Evolutionary conservation across 176 grass and related monocot species (phyloP), one percentile per base, ranked within the genome.

Genomic region (Secale cereale): DNA sequence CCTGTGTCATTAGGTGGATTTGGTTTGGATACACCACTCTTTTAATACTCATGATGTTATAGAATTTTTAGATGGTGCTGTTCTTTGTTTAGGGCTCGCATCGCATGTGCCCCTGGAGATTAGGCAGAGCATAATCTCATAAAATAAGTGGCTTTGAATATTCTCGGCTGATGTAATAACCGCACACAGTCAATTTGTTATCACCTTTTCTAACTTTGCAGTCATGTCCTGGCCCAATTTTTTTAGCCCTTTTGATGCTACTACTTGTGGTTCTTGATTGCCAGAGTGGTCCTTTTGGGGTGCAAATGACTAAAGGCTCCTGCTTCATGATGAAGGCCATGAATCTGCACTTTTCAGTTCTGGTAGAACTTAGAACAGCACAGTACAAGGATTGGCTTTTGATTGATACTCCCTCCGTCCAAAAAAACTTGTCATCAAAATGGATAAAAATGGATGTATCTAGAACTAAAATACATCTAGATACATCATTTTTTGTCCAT

Each of bases 131-230:
- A 79, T 57, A 78, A 78, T 90, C 68, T 73, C 85, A 39, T 94
- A 83, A 77, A 91, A 91, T 91, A 90, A 90, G 67, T 87, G 77
- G n/a, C 85, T 83, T 88, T 90, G 86, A 92, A 88, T 92, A 92
- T 82, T 92, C 84, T 52, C 77, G 69, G 37, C 78, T 86, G 92
- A 76, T 87, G 82, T 60, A 90, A 89, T 91, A 85, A 60, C 84
- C 46, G 40, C 75, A 37, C 86, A 91, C 69, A 68, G 50, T 41
- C 85, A 87, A 91, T 78, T 82, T 88, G 85, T 82, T 89, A 85
- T 74, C 20, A 80, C 59, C 29, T 84, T 81, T 84, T 81, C 36
- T 40, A 25, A 30, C 91, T 86, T 82, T 88, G 65, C 85, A 82
- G 70, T 78, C 56, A 85, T 72, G 77, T 66, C 78, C 8, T 86